Evolutionary conservation across 495 filamentous ascomycete genomes (phyloP).

Genomic region (Penicillium cataractarum): DNA sequence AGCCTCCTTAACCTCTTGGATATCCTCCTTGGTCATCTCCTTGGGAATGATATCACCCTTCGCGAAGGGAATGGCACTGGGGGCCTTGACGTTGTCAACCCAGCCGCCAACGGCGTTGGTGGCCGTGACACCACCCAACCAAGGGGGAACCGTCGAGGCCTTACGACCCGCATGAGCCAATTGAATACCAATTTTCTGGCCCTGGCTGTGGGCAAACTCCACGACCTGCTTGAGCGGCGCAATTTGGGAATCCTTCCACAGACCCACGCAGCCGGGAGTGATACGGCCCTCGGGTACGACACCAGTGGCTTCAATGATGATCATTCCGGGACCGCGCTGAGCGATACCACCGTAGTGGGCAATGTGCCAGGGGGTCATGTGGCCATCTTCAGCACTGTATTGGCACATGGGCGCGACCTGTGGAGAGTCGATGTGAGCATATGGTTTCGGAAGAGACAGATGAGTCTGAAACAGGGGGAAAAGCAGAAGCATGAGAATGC

Average conservation of each 20-base stretch:
- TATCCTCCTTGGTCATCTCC: constrained; percentile 60
- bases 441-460: constrained; percentile 5
- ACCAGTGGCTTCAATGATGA: constrained; percentile 74
- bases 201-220: constrained; percentile 74
- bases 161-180: constrained; percentile 79
- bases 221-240: constrained; percentile 60
- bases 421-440: constrained; percentile 10
- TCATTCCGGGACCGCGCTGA: constrained; percentile 66
- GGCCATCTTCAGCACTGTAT: constrained; percentile 67
- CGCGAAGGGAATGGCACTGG: constrained; percentile 58
- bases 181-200: constrained; percentile 74
- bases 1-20: constrained; percentile 58
- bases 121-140: constrained; percentile 56
- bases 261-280: constrained; percentile 68
- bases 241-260: constrained; percentile 78
- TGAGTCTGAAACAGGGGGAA: neutral
- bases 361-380: constrained; percentile 66
- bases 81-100: constrained; percentile 60
- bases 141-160: constrained; percentile 69
- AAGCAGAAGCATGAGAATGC: neutral
- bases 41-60: constrained; percentile 54
- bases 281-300: constrained; percentile 76
- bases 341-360: constrained; percentile 61
- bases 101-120: constrained; percentile 62
- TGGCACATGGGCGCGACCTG: constrained; percentile 67